These are phyloP conservation scores for Dacryopinax primogenitus DNA, from an alignment of 768 basidiomycete species.

Conservation along the genomic window DNA sequence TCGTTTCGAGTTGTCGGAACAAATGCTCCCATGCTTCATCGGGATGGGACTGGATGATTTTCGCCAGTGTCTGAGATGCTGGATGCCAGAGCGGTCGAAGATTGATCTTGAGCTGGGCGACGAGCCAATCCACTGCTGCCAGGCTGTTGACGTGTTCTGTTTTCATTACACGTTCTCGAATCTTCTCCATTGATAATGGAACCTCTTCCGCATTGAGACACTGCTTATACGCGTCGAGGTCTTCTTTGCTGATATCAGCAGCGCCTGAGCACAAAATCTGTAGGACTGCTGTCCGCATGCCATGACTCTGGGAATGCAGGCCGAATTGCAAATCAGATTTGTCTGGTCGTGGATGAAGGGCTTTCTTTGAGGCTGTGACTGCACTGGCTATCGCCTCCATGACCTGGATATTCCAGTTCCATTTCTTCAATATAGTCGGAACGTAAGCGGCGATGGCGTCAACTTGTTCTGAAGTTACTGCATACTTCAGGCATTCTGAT, in stretches of 20 bases:
- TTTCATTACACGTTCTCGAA: slow-evolving; percentile 68
- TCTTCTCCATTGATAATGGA: slow-evolving; percentile 61
- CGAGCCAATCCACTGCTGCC: background rate
- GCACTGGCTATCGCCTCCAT: slow-evolving; percentile 44
- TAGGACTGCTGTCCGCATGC: slow-evolving; percentile 50
- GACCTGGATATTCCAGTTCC: slow-evolving; percentile 47
- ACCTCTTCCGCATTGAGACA: slow-evolving; percentile 74
- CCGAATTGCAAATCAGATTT: slow-evolving; percentile 42
- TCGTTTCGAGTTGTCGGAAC: slow-evolving; percentile 45
- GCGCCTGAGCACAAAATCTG: slow-evolving; percentile 46
- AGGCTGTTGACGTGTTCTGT: slow-evolving; percentile 59
- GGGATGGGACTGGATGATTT: slow-evolving; percentile 42
- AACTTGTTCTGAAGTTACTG: slow-evolving; percentile 36
- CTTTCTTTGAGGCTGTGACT: slow-evolving; percentile 33
- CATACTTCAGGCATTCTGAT: slow-evolving; percentile 44
- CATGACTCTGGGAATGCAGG: slow-evolving; percentile 59
- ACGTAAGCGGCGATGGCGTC: slow-evolving; percentile 43
- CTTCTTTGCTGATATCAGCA: slow-evolving; percentile 34
- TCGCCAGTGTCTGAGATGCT: slow-evolving; percentile 51
- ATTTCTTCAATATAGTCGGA: slow-evolving; percentile 33
- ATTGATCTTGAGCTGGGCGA: slow-evolving; percentile 88
- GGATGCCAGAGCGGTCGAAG: slow-evolving; percentile 82
- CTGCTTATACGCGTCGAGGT: slow-evolving; percentile 20
- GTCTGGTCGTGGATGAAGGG: slow-evolving; percentile 25
- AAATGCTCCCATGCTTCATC: slow-evolving; percentile 60